These are phyloP conservation scores for Adenanthera pavonina DNA, from an alignment of 306 rosid species.

Conservation along the genomic window DNA sequence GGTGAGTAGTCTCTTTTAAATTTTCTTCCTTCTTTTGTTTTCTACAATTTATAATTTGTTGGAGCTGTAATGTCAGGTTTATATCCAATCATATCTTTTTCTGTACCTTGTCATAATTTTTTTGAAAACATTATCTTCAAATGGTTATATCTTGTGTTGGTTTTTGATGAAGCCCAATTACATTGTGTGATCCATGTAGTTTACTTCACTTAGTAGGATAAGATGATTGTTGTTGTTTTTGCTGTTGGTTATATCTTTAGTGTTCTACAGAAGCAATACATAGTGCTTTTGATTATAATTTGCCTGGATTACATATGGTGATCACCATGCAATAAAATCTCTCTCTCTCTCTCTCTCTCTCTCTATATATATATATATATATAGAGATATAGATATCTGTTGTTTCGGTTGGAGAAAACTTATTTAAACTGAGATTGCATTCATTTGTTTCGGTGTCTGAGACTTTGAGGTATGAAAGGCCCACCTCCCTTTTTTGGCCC, in stretches of 20 bases:
- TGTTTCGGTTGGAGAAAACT: conserved; percentile 10
- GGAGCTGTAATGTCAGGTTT: not conserved
- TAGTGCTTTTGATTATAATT: not conserved
- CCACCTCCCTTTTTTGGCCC: not conserved
- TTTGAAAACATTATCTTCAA: conserved; percentile 2
- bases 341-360: not conserved
- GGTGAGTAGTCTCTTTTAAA: conserved; percentile 52
- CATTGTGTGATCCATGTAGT: too few relatives aligned
- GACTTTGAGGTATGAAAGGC: not conserved
- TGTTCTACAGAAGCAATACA: not conserved
- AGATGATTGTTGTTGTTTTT: too few relatives aligned
- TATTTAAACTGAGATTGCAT: conserved; percentile 1
- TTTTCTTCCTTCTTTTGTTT: not conserved
- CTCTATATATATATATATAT: not conserved
- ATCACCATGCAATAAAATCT: not conserved
- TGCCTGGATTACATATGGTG: conserved; percentile 8
- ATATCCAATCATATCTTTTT: conserved; percentile 15
- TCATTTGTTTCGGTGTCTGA: conserved; percentile 1
- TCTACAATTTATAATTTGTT: not conserved
- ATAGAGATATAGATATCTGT: too few relatives aligned
- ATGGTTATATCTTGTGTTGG: conserved; percentile 21
- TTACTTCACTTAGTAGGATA: too few relatives aligned
- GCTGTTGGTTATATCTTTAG: conserved; percentile 13
- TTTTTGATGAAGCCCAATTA: too few relatives aligned
- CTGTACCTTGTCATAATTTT: not conserved